Percentiles rank a stretch among this genome's conserved stretches.
Evolutionary conservation across 2,329 filamentous ascomycete species (phyloP).

Genomic region (Emergomyces pasteurianus): DNA sequence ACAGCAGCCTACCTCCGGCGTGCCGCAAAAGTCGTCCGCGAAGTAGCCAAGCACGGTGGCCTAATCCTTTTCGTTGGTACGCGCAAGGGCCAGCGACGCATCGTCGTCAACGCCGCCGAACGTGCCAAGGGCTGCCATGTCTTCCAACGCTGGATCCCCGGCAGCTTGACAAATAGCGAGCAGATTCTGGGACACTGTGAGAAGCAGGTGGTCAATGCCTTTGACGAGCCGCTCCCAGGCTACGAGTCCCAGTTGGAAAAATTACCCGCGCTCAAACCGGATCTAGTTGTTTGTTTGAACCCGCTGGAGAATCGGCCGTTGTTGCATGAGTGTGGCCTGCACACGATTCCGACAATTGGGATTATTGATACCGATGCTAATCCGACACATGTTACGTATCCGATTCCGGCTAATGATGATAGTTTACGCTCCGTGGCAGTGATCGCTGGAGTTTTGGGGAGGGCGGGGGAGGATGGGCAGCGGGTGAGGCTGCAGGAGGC

Average conservation of each 20-base stretch:
- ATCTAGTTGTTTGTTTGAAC: constrained; percentile 86
- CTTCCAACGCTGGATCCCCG: constrained; percentile 87
- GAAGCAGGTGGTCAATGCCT: constrained; percentile 64
- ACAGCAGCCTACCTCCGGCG: constrained; percentile 84
- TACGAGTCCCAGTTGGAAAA: constrained; percentile 55
- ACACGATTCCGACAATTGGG: constrained; percentile 86
- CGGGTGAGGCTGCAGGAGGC: constrained; percentile 53
- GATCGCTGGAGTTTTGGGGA: constrained; percentile 73
- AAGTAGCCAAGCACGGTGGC: constrained; percentile 70
- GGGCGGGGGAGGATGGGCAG: constrained; percentile 70
- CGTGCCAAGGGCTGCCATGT: constrained; percentile 72
- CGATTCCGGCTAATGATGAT: constrained; percentile 94
- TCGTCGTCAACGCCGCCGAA: constrained; percentile 69
- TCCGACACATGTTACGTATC: constrained; percentile 89
- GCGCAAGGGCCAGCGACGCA: constrained; percentile 64
- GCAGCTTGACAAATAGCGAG: constrained; percentile 83
- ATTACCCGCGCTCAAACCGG: constrained; percentile 61
- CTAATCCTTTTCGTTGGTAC: constrained; percentile 87
- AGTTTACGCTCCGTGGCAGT: constrained; percentile 73
- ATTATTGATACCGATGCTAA: constrained; percentile 89
- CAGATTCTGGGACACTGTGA: constrained; percentile 63
- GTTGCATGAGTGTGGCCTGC: constrained; percentile 79
- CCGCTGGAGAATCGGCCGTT: constrained; percentile 83
- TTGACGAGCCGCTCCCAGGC: constrained; percentile 51
- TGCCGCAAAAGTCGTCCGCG: constrained; percentile 82